These are phyloP conservation scores for Protomyces inundatus DNA, from an alignment of 1,139 yeast genomes.

Conservation along the genomic window DNA sequence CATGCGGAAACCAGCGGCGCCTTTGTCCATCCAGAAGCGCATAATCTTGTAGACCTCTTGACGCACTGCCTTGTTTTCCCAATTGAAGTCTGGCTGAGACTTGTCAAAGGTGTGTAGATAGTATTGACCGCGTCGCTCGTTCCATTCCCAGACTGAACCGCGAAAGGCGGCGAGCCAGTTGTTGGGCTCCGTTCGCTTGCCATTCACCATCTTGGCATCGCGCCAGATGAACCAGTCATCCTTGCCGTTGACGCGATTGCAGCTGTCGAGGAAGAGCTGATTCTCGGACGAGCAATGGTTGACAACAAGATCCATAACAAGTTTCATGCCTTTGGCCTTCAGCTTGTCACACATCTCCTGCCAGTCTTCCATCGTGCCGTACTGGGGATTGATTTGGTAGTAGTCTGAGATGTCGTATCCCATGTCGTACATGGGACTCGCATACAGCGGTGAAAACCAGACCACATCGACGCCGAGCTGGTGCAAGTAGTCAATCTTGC, in stretches of 20 bases:
- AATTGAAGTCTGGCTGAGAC: conserved; percentile 56
- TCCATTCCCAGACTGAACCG: conserved; percentile 52
- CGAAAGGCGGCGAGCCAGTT: conserved; percentile 51
- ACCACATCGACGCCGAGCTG: conserved; percentile 51
- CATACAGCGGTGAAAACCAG: conserved; percentile 58
- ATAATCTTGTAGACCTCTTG: conserved; percentile 51
- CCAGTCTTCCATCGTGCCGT: conserved; percentile 53
- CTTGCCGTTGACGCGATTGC: conserved; percentile 49
- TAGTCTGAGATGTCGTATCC: conserved; percentile 59
- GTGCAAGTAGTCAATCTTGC: conserved; percentile 51
- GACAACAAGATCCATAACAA: conserved; percentile 54
- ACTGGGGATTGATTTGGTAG: conserved; percentile 48
- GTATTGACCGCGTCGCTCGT: conserved; percentile 51
- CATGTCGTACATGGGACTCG: conserved; percentile 60
- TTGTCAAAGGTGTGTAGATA: conserved; percentile 51
- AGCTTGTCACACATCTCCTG: conserved; percentile 48
- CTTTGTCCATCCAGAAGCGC: conserved; percentile 53
- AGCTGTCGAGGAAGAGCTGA: conserved; percentile 55
- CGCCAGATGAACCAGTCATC: conserved; percentile 61
- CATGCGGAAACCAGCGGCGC: conserved; percentile 56
- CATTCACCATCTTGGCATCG: conserved; percentile 46
- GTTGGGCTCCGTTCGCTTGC: conserved; percentile 53
- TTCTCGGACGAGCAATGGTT: conserved; percentile 57
- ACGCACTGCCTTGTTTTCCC: conserved; percentile 54
- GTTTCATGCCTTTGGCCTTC: conserved; percentile 50